Conservation (phyloP, 257 asterid genomes). For the Osmanthus fragrans region DNA sequence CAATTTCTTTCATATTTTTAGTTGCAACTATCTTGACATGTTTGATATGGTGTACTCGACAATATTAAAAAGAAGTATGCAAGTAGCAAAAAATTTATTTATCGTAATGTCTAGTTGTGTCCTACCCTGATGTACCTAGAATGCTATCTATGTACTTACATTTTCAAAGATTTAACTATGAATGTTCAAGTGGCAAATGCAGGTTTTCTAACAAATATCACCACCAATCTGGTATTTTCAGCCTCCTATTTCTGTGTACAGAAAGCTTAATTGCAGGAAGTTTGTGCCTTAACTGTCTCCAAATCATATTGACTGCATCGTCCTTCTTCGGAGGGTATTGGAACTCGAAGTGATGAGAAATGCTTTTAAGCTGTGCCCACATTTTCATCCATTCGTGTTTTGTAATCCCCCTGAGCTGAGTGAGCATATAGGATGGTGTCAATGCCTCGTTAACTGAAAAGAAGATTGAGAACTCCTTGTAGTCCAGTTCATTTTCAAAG, state of each 20-base stretch:
- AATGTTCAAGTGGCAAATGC: constrained; percentile 38
- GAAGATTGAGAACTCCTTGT: constrained; percentile 82
- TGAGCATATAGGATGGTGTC: constrained; percentile 58
- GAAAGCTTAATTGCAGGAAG: constrained; percentile 67
- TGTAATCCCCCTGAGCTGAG: constrained; percentile 54
- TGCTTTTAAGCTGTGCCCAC: constrained; percentile 68
- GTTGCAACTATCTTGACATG: not conserved
- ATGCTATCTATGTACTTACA: not conserved
- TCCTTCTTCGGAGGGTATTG: constrained; percentile 78
- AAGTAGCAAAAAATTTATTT: not conserved
- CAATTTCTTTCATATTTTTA: not conserved
- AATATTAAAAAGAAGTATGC: not conserved
- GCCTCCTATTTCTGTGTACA: constrained; percentile 68
- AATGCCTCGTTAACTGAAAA: constrained; percentile 69
- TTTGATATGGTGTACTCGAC: not conserved
- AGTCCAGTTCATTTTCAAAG: constrained; percentile 80
- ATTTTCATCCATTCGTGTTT: constrained; percentile 66
- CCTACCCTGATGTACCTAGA: not conserved
- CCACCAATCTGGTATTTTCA: constrained; percentile 96
- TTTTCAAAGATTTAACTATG: not conserved
- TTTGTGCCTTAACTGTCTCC: constrained; percentile 86
- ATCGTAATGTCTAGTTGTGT: not conserved
- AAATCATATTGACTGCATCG: constrained; percentile 84
- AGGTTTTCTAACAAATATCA: constrained; percentile 32
- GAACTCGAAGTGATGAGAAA: constrained; percentile 79